A percentile compares a stretch with the other conserved stretches of the same genome.
These are phyloP conservation scores for Pyrus hybrid DNA, from an alignment of 331 rosid genomes.

Conservation along the genomic window DNA sequence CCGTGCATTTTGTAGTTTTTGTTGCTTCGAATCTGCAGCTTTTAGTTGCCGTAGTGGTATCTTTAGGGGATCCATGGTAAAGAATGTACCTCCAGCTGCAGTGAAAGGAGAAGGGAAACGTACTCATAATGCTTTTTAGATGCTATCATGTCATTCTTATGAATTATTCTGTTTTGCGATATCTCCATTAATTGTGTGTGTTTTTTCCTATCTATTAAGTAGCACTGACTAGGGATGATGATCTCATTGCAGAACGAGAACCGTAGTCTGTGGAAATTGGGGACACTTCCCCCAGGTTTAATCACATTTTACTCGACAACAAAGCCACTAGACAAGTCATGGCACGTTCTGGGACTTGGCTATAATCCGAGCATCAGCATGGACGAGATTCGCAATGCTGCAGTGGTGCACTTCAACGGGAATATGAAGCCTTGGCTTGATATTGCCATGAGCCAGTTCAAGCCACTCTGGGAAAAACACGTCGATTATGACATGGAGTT, in stretches of 20 bases:
- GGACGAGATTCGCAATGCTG: conserved; percentile 79
- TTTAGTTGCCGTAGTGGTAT: neutral
- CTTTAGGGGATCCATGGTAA: neutral
- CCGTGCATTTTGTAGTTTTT: neutral
- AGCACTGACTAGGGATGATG: conserved; percentile 1
- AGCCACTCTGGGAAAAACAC: conserved; percentile 83
- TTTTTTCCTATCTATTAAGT: neutral
- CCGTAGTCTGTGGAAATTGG: conserved; percentile 84
- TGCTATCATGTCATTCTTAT: neutral
- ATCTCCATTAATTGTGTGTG: neutral
- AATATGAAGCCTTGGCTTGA: conserved; percentile 99
- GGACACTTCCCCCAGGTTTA: conserved; percentile 91
- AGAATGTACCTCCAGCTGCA: neutral
- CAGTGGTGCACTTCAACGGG: conserved; percentile 95
- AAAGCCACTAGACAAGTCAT: conserved; percentile 88
- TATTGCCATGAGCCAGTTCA: conserved; percentile 80
- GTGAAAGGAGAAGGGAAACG: neutral
- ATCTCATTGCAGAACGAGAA: conserved; percentile 69
- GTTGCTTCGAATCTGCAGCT: neutral
- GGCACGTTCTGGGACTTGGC: conserved; percentile 98
- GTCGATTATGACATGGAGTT: conserved; percentile 77
- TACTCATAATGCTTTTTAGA: neutral
- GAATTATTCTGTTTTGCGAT: neutral
- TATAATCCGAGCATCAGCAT: conserved; percentile 89
- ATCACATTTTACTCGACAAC: conserved; percentile 88